Evolutionary conservation across 1,284 basidiomycete species (phyloP), one percentile per base, ranked within the genome.

Genomic region (Amanita bisporigera): DNA sequence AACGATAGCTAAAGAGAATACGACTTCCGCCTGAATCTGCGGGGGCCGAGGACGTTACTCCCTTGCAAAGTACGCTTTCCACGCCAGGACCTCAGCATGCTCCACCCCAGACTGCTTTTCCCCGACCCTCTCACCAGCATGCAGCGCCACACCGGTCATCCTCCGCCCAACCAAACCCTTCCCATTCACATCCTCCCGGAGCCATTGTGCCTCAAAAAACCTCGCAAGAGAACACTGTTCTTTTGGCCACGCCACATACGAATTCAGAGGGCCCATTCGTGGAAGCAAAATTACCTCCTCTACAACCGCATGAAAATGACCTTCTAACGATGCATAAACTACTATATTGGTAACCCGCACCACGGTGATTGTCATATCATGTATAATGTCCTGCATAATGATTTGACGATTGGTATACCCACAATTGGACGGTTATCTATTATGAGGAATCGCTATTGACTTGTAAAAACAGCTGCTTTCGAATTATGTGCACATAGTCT

Each of bases 1-100:
- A n/a, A 15, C n/a, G 64, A n/a, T 70, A 89, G 88, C 85, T 87
- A 84, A 87, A 88, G 78, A 83, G 85, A 66, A 84, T 87, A 33
- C 82, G 90, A 67, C 86, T 90, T 63, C 63, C 63, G 15, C 47
- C 41, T 9, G 63, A 64, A 33, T 55, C 47, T 24, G 24, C 17
- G n/a, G 54, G 31, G 15, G 9, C 12, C 10, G 54, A 54, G 31
- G 38, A n/a, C 15, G 15, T 36, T 24, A 26, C 31, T 21, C 40
- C 29, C 29, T 26, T 45, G 21, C 61, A 21, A 11, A 40, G 14
- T 10, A 26, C 31, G 19, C 33, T 29, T 40, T 36, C 49, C 21
- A 47, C 14, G 36, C 36, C 47, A 21, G 24, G 12, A 14, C 47
- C 61, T 41, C 61, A 63, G 7, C 43, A 33, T 24, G 21, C 43